Evolutionary conservation across 2,329 filamentous ascomycete genomes (phyloP).

Genomic region (Orbilia brochopaga): DNA sequence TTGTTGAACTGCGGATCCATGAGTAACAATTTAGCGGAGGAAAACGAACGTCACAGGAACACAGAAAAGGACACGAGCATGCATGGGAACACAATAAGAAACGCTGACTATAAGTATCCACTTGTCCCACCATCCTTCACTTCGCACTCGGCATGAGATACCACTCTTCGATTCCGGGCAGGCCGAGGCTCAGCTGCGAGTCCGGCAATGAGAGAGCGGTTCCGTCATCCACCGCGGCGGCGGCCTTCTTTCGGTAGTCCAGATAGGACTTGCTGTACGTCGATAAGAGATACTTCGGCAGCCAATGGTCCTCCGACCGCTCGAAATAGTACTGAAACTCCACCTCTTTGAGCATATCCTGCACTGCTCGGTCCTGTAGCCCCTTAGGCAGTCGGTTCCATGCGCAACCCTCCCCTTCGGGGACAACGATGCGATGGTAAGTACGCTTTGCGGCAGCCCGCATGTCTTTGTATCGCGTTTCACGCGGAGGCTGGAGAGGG

Average conservation of each 20-base stretch:
- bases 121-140: background rate
- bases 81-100: too few species aligned
- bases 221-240: background rate
- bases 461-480: constrained; percentile 9
- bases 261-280: constrained; percentile 10
- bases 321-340: background rate
- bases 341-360: background rate
- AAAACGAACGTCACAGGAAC: too few species aligned
- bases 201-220: background rate
- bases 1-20: too few species aligned
- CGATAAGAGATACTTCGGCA: background rate
- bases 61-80: too few species aligned
- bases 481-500: background rate
- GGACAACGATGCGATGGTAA: constrained; percentile 1
- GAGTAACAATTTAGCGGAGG: too few species aligned
- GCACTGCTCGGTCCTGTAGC: background rate
- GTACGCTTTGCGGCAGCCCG: constrained; percentile 1
- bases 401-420: background rate
- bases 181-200: background rate
- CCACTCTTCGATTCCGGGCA: constrained; percentile 1
- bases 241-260: constrained; percentile 1
- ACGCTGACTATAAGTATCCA: too few species aligned
- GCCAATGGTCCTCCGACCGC: constrained; percentile 4
- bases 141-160: background rate
- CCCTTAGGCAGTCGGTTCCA: constrained; percentile 1